Percentiles rank a stretch among this genome's conserved stretches.
These are phyloP conservation scores for Serendipita sp. DNA, from an alignment of 768 basidiomycete species.

Conservation along the genomic window DNA sequence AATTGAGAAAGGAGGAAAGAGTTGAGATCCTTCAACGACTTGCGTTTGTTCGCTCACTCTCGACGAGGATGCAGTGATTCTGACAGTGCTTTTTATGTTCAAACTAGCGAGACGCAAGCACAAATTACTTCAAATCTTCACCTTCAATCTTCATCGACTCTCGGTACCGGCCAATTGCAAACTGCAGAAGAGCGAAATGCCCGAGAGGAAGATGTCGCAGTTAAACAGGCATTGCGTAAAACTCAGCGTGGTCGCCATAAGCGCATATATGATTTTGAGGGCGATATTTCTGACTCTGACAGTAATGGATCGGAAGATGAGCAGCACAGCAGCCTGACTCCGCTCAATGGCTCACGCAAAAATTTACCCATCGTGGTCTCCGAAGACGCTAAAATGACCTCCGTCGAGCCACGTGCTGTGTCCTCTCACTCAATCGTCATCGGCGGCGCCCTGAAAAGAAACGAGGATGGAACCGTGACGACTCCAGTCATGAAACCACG, in stretches of 20 bases:
- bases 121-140: slow-evolving; percentile 37
- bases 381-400: slow-evolving; percentile 14
- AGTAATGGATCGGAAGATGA: slow-evolving; percentile 18
- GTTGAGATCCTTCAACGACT: slow-evolving; percentile 61
- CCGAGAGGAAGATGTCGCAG: slow-evolving; percentile 40
- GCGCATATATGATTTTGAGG: slow-evolving; percentile 18
- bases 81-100: neutral
- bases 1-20: slow-evolving; percentile 80
- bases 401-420: neutral
- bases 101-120: slow-evolving; percentile 55
- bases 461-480: slow-evolving; percentile 42
- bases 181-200: slow-evolving; percentile 47
- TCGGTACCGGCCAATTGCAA: slow-evolving; percentile 53
- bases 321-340: slow-evolving; percentile 9
- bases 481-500: slow-evolving; percentile 32
- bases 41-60: slow-evolving; percentile 33
- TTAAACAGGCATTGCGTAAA: slow-evolving; percentile 34
- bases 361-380: slow-evolving; percentile 16
- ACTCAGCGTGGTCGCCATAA: slow-evolving; percentile 32
- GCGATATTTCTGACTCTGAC: slow-evolving; percentile 13
- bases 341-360: slow-evolving; percentile 13
- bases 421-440: slow-evolving; percentile 18
- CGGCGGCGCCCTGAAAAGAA: slow-evolving; percentile 50
- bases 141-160: slow-evolving; percentile 64
- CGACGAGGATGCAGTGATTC: neutral